Conservation (phyloP, 179 eudicot species). For the Beta corolliflora region DNA sequence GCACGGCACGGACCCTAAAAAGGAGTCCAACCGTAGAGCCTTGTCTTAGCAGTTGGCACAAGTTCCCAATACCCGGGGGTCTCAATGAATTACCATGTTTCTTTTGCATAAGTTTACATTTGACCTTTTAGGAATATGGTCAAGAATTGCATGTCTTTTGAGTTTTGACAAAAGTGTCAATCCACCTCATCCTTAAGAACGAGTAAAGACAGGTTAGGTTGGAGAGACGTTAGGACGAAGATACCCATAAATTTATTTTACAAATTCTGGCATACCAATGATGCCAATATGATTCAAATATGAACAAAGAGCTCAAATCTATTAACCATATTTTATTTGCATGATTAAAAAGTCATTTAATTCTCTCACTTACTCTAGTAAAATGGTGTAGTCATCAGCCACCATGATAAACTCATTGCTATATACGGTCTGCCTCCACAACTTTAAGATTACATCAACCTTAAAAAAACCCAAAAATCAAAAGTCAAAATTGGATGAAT, state of each 20-base stretch:
- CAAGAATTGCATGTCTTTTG: neutral
- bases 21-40: neutral
- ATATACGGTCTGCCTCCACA: neutral
- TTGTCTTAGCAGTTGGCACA: neutral
- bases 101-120: neutral
- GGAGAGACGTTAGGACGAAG: neutral
- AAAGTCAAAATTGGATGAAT: slow-evolving; percentile 16
- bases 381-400: neutral
- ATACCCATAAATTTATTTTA: neutral
- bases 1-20: neutral
- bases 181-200: too few species aligned
- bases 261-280: neutral
- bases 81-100: neutral
- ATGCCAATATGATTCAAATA: too few species aligned
- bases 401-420: slow-evolving; percentile 7
- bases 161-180: too few species aligned
- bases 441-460: slow-evolving; percentile 2
- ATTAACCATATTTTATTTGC: neutral
- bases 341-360: neutral
- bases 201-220: neutral
- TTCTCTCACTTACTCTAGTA: slow-evolving; percentile 1
- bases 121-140: neutral
- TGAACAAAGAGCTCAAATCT: neutral
- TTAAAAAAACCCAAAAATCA: neutral
- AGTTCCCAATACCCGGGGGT: neutral